Base-by-base conservation (phyloP, 352 stramenopile genomes). In the Globisporangium acanthophoron region DNA sequence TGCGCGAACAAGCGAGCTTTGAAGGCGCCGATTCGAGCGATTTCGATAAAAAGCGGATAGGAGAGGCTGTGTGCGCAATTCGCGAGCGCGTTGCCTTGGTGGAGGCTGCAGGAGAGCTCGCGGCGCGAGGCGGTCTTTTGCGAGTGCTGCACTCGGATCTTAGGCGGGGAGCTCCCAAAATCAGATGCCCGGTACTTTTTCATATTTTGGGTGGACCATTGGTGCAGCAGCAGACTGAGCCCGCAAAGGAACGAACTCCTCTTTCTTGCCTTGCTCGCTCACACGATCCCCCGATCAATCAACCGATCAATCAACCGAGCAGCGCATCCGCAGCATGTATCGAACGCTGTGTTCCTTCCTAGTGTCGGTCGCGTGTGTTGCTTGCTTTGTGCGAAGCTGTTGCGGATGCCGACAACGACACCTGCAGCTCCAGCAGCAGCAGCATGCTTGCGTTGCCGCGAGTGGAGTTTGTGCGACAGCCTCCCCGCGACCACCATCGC, bases 181-280 rank as follows among this genome's bases (percentile, higher is more conserved):
- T 59, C 58, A 59, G 58, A 55, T 27, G 16, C 11, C 24, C 5
- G 9, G 18, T 27, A 15, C 3, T 24, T 58, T 35, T 35, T 27
- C 7, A 33, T 64, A 64, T 59, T 64, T 64, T 59, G 51, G 58
- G 58, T 21, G 58, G 50, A 54, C 49, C 53, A 15, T 33, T 35
- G 15, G 8, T 7, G 24, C 24, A 27, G 24, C 24, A 27, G 24
- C 24, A 27, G 24, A 27, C 33, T 39, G 33, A 39, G 12, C 31
- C 12, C 37, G 37, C 3, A 13, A 43, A 18, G 3, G 37, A 43
- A 15, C 37, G 12, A 43, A 15, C 3, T 4, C 8, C 35, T 15
- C 11, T 41, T 13, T 15, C 35, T 41, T 15, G 35, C 37, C 37
- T 43, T 43, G 8, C 37, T 43, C 37, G 37, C 12, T 16, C 3